Conservation (phyloP, 768 basidiomycete species). For the Rhodotorula babjevae region DNA sequence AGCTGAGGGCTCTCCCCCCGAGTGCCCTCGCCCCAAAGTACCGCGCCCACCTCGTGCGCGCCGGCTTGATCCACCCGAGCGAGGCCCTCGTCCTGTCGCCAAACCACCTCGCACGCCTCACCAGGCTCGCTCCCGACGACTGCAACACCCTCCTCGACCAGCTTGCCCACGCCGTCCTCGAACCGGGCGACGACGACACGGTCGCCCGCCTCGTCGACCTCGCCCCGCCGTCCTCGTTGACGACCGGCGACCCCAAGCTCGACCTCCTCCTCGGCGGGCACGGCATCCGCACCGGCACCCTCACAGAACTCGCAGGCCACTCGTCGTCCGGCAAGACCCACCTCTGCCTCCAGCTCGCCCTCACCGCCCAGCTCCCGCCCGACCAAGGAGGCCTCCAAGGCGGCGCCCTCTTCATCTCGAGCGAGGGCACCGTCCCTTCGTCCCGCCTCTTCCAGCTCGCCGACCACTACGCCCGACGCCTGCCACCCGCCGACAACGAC, state of each 20-base stretch:
- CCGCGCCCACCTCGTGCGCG: not conserved
- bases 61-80: slow-evolving; percentile 8
- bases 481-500: slow-evolving; percentile 26
- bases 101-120: not conserved
- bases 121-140: slow-evolving; percentile 13
- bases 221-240: not conserved
- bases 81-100: slow-evolving; percentile 31
- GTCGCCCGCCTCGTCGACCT: not conserved
- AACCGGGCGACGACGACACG: not conserved
- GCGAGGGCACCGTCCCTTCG: slow-evolving; percentile 66
- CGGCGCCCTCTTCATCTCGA: slow-evolving; percentile 71
- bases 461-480: slow-evolving; percentile 36
- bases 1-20: slow-evolving; percentile 2
- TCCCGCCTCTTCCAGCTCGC: slow-evolving; percentile 52
- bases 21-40: slow-evolving; percentile 6
- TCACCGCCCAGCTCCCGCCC: slow-evolving; percentile 67
- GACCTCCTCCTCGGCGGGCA: slow-evolving; percentile 21
- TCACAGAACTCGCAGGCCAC: slow-evolving; percentile 25
- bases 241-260: not conserved
- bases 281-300: slow-evolving; percentile 20
- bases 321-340: slow-evolving; percentile 87
- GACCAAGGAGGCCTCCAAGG: slow-evolving; percentile 60
- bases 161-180: slow-evolving; percentile 7
- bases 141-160: slow-evolving; percentile 3
- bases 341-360: slow-evolving; percentile 73